Conservation (phyloP, 371 early-diverging fungal genomes). For the Rhizomucor pusillus region DNA sequence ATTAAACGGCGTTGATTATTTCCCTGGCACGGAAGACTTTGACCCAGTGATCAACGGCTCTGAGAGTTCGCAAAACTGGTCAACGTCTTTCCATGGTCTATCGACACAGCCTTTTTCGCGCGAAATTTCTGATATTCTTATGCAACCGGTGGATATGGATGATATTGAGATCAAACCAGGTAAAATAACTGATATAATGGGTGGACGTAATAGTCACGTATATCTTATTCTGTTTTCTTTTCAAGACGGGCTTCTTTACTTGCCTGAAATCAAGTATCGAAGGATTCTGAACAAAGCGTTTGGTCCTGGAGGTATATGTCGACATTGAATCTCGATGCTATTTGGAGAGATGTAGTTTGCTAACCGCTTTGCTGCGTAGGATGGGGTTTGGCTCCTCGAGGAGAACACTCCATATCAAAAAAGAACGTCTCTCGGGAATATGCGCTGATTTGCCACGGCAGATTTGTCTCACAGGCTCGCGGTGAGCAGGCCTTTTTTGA, state of each 20-base stretch:
- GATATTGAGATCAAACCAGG: constrained; percentile 95
- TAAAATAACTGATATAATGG: constrained; percentile 15
- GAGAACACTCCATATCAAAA: constrained; percentile 80
- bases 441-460: constrained; percentile 83
- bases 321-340: constrained; percentile 21
- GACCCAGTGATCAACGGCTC: constrained; percentile 18
- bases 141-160: constrained; percentile 64
- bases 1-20: constrained; percentile 3
- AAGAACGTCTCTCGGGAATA: constrained; percentile 89
- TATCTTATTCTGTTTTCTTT: no score
- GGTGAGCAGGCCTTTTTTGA: constrained; percentile 94
- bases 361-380: no score
- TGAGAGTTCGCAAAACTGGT: constrained; percentile 56
- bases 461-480: constrained; percentile 88
- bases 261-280: constrained; percentile 97
- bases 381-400: constrained; percentile 91
- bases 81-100: constrained; percentile 72
- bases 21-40: constrained; percentile 19
- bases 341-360: not conserved
- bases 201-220: no score
- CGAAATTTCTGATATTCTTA: constrained; percentile 69
- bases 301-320: constrained; percentile 87
- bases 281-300: constrained; percentile 92
- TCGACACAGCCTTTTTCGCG: constrained; percentile 69
- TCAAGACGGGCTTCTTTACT: constrained; percentile 86